Conservation (phyloP, 345 rosid species). For the Rhodamnia argentea region DNA sequence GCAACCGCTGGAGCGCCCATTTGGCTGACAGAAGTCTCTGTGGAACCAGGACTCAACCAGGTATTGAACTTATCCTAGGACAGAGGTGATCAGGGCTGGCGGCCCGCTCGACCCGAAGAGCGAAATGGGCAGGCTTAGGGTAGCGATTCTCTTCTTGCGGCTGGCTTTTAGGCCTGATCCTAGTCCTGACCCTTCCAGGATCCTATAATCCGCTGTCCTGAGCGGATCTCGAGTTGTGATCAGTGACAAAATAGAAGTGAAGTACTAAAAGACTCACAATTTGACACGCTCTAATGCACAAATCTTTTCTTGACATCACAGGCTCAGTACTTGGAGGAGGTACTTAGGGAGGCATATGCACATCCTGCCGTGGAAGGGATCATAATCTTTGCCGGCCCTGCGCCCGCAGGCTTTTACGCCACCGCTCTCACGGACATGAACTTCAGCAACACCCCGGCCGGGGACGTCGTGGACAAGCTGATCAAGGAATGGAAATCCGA, state of each 20-base stretch:
- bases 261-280: neutral
- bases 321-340: constrained; percentile 37
- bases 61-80: neutral
- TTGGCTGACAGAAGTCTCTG: constrained; percentile 73
- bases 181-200: too few relatives aligned
- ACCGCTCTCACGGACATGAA: constrained; percentile 35
- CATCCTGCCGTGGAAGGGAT: constrained; percentile 70
- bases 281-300: neutral
- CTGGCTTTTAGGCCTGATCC: neutral
- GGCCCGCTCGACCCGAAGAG: accelerated
- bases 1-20: constrained; percentile 51
- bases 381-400: constrained; percentile 57
- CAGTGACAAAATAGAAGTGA: too few relatives aligned
- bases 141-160: accelerated
- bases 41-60: constrained; percentile 34
- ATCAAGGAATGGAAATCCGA: constrained; percentile 37
- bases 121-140: neutral
- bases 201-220: too few relatives aligned
- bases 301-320: neutral
- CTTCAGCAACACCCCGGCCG: constrained; percentile 37
- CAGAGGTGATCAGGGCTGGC: neutral
- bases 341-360: constrained; percentile 54
- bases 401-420: constrained; percentile 33
- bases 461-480: constrained; percentile 59
- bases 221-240: too few relatives aligned